phyloP scores from a whole-genome alignment of 2,329 filamentous ascomycete genomes.

The Pestalotiopsis fici region DNA sequence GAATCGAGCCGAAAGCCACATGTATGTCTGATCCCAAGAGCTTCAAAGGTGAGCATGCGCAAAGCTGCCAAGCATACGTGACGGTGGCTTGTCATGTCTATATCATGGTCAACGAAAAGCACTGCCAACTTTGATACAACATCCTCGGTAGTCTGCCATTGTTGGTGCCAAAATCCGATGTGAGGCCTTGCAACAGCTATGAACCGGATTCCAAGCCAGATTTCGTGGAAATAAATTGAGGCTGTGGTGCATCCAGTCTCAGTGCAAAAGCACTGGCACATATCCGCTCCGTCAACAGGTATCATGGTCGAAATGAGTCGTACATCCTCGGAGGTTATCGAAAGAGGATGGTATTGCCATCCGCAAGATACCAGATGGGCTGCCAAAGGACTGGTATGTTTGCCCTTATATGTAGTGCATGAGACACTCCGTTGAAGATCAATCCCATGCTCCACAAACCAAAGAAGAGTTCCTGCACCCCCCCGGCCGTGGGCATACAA shows the following conservation, averaged over 20 bases:
- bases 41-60: background rate
- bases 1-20: background rate
- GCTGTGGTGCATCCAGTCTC: background rate
- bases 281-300: background rate
- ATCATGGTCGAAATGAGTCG: background rate
- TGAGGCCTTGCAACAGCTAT: background rate
- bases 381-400: background rate
- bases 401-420: background rate
- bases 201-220: background rate
- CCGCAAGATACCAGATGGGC: background rate
- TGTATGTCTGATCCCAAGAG: background rate
- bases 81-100: background rate
- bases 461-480: background rate
- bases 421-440: background rate
- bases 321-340: background rate
- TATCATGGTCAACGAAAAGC: background rate
- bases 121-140: background rate
- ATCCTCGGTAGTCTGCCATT: too few species aligned
- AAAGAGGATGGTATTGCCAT: background rate
- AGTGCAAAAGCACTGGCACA: background rate
- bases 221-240: background rate
- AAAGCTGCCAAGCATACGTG: background rate
- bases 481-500: background rate
- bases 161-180: too few species aligned
- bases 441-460: background rate